Evolutionary conservation across 140 eudicot species (phyloP).

Genomic region (Bidens hawaiensis): DNA sequence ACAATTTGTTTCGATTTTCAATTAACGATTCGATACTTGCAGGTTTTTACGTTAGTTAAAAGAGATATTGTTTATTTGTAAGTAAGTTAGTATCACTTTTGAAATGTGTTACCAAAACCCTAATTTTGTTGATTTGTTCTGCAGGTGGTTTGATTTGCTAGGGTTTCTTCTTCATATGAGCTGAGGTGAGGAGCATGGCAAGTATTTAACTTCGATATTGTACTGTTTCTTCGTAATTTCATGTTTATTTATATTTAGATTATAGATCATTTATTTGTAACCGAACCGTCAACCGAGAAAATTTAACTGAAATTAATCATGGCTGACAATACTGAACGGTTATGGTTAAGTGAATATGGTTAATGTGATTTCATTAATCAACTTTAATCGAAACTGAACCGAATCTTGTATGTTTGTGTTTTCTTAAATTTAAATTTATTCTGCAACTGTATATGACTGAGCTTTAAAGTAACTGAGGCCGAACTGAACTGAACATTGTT

Average conservation of each 20-base stretch:
- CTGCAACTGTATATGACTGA: too few species aligned
- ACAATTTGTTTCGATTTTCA: neutral
- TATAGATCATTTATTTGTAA: too few species aligned
- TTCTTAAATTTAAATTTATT: too few species aligned
- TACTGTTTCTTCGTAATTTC: conserved; percentile 4
- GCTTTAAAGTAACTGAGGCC: too few species aligned
- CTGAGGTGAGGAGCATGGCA: conserved; percentile 38
- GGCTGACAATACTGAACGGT: too few species aligned
- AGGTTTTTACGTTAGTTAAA: neutral
- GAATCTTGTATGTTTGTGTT: too few species aligned
- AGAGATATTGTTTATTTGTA: neutral
- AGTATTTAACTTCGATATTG: conserved; percentile 28
- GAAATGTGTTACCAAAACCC: conserved; percentile 22
- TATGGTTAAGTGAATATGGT: too few species aligned
- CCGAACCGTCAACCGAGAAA: too few species aligned
- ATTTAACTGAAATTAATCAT: too few species aligned
- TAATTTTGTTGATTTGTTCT: conserved; percentile 10
- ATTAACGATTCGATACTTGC: conserved; percentile 8
- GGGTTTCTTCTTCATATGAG: conserved; percentile 6
- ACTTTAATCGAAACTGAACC: too few species aligned
- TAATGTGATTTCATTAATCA: too few species aligned
- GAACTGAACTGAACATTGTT: too few species aligned
- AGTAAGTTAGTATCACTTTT: neutral
- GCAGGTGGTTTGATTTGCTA: conserved; percentile 18
- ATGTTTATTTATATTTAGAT: neutral